Evolutionary conservation across 2,329 filamentous ascomycete species (phyloP).

Genomic region (Xylaria sp.): DNA sequence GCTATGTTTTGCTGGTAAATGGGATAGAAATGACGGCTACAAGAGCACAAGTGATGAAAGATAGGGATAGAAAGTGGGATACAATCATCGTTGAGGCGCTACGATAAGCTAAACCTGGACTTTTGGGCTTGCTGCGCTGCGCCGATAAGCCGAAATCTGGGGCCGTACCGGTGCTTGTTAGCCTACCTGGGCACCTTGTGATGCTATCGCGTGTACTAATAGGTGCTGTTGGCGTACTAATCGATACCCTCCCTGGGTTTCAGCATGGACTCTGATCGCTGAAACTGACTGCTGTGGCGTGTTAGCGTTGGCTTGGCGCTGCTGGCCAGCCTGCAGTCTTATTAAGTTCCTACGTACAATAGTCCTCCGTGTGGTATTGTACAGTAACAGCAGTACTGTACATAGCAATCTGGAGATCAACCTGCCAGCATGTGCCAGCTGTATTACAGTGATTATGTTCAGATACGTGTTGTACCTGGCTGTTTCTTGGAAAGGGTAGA

Average conservation of each 20-base stretch:
- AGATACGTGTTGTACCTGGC: background rate
- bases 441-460: too few relatives aligned
- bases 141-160: conserved; percentile 27
- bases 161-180: conserved; percentile 13
- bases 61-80: conserved; percentile 19
- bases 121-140: background rate
- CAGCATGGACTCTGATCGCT: conserved; percentile 17
- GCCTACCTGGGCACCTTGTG: conserved; percentile 23
- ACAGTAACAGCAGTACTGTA: background rate
- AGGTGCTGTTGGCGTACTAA: conserved; percentile 3
- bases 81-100: conserved; percentile 19
- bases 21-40: conserved; percentile 21
- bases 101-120: conserved; percentile 23
- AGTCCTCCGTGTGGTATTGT: too few relatives aligned
- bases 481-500: background rate
- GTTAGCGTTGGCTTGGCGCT: conserved; percentile 29
- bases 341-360: background rate
- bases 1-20: conserved; percentile 2
- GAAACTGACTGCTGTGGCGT: conserved; percentile 25
- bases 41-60: conserved; percentile 7
- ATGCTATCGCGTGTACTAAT: conserved; percentile 27
- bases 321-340: background rate
- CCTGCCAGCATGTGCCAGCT: background rate
- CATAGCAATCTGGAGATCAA: too few relatives aligned
- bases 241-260: conserved; percentile 17